Evolutionary conservation across 1,284 basidiomycete genomes (phyloP).

Genomic region (Microbotryomycetes sp.): DNA sequence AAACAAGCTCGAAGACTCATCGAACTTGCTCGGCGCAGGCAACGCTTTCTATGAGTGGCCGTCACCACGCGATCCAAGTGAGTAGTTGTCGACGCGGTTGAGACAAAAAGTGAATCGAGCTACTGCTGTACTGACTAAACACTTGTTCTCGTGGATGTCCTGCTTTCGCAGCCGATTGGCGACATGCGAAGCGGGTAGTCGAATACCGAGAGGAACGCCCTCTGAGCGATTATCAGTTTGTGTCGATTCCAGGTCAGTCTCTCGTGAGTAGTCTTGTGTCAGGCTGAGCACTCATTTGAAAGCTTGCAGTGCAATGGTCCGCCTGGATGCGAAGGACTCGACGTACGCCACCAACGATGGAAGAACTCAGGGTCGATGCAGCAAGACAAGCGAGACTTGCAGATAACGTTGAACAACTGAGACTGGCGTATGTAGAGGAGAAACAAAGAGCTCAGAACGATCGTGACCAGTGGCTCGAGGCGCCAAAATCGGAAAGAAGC

Average conservation of each 20-base stretch:
- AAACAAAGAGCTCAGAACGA: slow-evolving; percentile 1
- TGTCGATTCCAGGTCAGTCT: slow-evolving; percentile 17
- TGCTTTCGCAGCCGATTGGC: slow-evolving; percentile 18
- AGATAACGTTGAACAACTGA: slow-evolving; percentile 19
- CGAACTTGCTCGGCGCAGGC: slow-evolving; percentile 9
- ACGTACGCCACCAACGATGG: slow-evolving; percentile 10
- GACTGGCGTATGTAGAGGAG: slow-evolving; percentile 16
- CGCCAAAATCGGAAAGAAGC: too few relatives aligned
- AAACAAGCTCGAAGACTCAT: too few relatives aligned
- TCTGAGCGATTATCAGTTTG: slow-evolving; percentile 23
- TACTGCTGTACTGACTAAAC: not conserved
- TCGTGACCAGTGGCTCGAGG: not conserved
- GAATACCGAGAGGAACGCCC: slow-evolving; percentile 19
- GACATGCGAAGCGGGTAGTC: slow-evolving; percentile 24
- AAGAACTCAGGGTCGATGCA: slow-evolving; percentile 17
- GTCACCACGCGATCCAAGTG: slow-evolving; percentile 5
- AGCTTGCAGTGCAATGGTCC: slow-evolving; percentile 21
- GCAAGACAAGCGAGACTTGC: slow-evolving; percentile 10
- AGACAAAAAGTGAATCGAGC: not conserved
- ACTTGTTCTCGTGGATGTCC: not conserved
- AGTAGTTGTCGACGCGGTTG: not conserved
- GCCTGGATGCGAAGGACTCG: slow-evolving; percentile 27
- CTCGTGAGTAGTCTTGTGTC: not conserved
- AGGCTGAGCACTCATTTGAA: not conserved
- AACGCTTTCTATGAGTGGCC: slow-evolving; percentile 30